Conservation (phyloP, 352 stramenopile genomes). For the Peronospora farinosa region DNA sequence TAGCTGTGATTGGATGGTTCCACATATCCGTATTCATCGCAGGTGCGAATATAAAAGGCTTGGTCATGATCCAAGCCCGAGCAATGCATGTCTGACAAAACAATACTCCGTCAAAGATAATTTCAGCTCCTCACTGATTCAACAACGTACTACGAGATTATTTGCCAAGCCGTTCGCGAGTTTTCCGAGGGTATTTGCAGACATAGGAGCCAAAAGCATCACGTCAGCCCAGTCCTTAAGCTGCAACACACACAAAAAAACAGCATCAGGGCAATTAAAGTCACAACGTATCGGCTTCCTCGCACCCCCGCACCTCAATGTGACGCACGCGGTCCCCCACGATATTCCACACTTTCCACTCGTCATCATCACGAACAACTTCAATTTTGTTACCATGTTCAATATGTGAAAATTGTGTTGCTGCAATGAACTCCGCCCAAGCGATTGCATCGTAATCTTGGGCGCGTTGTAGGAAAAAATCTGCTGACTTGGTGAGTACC, state of each 20-base stretch:
- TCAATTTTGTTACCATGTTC: slow-evolving; percentile 17
- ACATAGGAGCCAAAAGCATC: slow-evolving; percentile 84
- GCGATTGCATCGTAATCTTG: slow-evolving; percentile 57
- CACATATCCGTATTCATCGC: slow-evolving; percentile 99
- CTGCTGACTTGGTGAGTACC: slow-evolving; percentile 71
- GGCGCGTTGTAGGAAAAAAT: slow-evolving; percentile 76
- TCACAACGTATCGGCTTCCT: not conserved
- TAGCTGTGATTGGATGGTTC: slow-evolving; percentile 89
- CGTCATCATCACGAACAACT: slow-evolving; percentile 67
- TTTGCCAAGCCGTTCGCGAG: slow-evolving; percentile 91
- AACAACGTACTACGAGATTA: slow-evolving; percentile 84
- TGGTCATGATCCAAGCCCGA: slow-evolving; percentile 90
- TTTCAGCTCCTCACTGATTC: not conserved
- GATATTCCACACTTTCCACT: slow-evolving; percentile 77
- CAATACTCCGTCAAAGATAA: slow-evolving; percentile 5
- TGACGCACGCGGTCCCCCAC: slow-evolving; percentile 80
- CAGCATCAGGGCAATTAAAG: not conserved
- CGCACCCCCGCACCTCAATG: slow-evolving; percentile 59
- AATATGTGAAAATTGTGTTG: slow-evolving; percentile 10
- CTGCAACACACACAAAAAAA: slow-evolving; percentile 21
- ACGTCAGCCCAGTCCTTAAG: slow-evolving; percentile 94
- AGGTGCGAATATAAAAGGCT: slow-evolving; percentile 90
- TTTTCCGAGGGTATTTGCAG: slow-evolving; percentile 88
- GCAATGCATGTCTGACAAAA: slow-evolving; percentile 77
- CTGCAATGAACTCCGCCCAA: slow-evolving; percentile 42